Percentiles rank a stretch among this genome's conserved stretches.
These are phyloP conservation scores for Boletus putidus DNA, from an alignment of 1,284 basidiomycete species.

Conservation along the genomic window DNA sequence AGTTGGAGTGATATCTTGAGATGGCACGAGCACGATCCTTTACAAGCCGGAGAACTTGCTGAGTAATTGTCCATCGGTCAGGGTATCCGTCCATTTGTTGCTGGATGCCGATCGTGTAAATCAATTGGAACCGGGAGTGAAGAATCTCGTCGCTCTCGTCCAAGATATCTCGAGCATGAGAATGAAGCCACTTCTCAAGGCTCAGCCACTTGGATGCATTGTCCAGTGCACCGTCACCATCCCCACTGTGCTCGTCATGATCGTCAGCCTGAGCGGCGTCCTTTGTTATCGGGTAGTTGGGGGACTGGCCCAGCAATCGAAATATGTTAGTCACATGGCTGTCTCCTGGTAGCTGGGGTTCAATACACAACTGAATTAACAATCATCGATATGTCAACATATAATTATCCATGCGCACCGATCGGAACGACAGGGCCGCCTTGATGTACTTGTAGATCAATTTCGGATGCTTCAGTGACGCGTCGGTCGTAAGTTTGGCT, in stretches of 20 bases:
- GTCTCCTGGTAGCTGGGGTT: neutral
- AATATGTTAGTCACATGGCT: neutral
- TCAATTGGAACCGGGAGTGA: neutral
- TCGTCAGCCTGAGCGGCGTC: too few relatives aligned
- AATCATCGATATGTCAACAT: fast-evolving
- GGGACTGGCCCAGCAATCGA: neutral
- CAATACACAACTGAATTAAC: neutral
- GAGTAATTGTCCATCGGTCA: neutral
- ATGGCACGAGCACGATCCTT: neutral
- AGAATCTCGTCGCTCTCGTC: slow-evolving; percentile 1
- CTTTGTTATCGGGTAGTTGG: too few relatives aligned
- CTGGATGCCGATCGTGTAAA: neutral
- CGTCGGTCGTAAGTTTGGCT: neutral
- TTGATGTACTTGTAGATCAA: neutral
- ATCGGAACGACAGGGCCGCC: neutral
- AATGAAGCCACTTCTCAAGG: neutral
- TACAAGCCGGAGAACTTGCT: neutral
- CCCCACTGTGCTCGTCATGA: too few relatives aligned
- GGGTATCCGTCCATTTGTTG: slow-evolving; percentile 2
- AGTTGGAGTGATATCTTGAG: neutral
- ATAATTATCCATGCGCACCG: neutral
- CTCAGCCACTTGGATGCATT: neutral
- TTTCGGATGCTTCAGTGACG: neutral
- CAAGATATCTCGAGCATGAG: neutral
- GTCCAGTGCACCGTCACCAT: neutral